A percentile compares a stretch with the other conserved stretches of the same genome.
Conservation (phyloP, 495 filamentous ascomycete species). For the Podospora pseudopauciseta region DNA sequence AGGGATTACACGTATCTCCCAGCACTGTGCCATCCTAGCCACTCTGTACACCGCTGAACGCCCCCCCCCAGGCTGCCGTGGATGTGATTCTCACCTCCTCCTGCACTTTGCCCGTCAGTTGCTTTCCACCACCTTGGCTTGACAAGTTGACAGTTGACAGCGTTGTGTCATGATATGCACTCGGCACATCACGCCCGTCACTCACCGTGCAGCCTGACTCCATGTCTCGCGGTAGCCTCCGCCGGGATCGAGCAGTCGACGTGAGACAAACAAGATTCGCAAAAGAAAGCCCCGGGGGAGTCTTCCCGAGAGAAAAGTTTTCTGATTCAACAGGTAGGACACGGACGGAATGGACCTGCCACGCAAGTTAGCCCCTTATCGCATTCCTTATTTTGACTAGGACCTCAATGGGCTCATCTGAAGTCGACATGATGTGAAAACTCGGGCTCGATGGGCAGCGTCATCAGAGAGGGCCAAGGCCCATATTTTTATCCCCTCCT, state of each 20-base stretch:
- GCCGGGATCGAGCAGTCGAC: neutral
- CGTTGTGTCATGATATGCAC: neutral
- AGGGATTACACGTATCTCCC: neutral
- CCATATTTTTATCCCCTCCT: neutral
- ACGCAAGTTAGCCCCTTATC: neutral
- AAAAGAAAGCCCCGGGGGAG: neutral
- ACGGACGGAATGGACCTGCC: neutral
- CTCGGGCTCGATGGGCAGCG: neutral
- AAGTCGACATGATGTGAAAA: neutral
- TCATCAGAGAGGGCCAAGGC: neutral
- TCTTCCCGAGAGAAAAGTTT: neutral
- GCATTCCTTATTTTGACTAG: slow-evolving; percentile 4
- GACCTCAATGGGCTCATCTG: neutral
- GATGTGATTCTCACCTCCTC: neutral
- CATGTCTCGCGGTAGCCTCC: neutral
- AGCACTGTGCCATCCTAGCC: neutral
- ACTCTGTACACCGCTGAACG: slow-evolving; percentile 18
- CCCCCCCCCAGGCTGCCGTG: neutral
- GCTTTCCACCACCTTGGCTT: too few species aligned
- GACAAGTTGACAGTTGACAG: neutral
- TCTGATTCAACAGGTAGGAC: neutral
- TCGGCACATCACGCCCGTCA: neutral
- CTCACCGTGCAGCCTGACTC: too few species aligned
- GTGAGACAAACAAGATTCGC: neutral
- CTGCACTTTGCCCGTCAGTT: neutral